Conservation (phyloP, 140 eudicot species). For the Cichorium intybus region DNA sequence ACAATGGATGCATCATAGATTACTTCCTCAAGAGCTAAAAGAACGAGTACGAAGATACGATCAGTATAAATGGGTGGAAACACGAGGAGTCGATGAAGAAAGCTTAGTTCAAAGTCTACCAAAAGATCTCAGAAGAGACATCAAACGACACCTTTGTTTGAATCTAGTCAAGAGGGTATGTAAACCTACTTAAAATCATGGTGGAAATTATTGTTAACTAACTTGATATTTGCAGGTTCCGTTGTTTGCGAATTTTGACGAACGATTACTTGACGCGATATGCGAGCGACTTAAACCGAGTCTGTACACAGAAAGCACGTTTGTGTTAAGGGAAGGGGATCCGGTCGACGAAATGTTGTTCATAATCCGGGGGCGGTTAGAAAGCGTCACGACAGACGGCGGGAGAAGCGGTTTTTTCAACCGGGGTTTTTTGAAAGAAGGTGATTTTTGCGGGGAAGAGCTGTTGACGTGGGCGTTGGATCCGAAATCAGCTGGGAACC, state of each 20-base stretch:
- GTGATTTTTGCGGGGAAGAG: constrained; percentile 72
- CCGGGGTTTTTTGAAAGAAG: constrained; percentile 55
- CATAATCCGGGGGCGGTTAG: constrained; percentile 67
- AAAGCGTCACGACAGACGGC: constrained; percentile 76
- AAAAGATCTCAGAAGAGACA: constrained; percentile 90
- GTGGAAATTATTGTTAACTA: too few species aligned
- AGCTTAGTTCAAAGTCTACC: constrained; percentile 84
- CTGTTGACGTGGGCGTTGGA: constrained; percentile 74
- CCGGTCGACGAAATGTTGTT: constrained; percentile 74
- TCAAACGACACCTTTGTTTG: constrained; percentile 88
- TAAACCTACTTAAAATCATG: too few species aligned
- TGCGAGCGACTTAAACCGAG: constrained; percentile 74
- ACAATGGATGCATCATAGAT: constrained; percentile 99
- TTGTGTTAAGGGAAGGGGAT: constrained; percentile 60
- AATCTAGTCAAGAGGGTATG: constrained; percentile 83
- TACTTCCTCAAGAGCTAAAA: constrained; percentile 84
- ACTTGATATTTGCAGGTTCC: constrained; percentile 75
- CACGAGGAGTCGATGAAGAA: constrained; percentile 96
- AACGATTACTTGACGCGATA: constrained; percentile 62
- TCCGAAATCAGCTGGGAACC: constrained; percentile 57
- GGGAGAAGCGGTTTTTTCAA: constrained; percentile 78
- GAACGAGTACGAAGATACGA: constrained; percentile 88
- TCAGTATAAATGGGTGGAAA: constrained; percentile 94
- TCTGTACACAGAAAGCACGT: constrained; percentile 59
- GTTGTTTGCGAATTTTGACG: constrained; percentile 70